phyloP scores from a whole-genome alignment of 768 basidiomycete species.

The Suillus subalutaceus region DNA sequence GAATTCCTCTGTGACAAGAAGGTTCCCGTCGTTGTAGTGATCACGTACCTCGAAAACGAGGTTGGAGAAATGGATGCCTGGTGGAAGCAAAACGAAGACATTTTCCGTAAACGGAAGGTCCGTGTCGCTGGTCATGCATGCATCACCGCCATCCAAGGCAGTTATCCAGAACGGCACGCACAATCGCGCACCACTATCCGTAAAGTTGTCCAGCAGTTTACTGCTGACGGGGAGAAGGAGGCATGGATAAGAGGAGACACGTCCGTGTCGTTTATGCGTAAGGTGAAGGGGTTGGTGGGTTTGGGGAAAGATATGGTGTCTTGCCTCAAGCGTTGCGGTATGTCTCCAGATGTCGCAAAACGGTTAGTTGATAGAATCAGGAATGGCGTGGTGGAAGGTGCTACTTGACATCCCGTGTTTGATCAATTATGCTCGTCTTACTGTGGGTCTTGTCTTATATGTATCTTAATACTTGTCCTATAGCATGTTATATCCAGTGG shows the following conservation, averaged over 20 bases:
- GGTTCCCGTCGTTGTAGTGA: conserved; percentile 41
- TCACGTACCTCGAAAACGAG: conserved; percentile 43
- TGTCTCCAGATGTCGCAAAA: conserved; percentile 28
- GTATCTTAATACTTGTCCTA: not conserved
- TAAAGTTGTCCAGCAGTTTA: conserved; percentile 21
- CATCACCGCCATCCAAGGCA: conserved; percentile 38
- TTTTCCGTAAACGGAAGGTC: conserved; percentile 36
- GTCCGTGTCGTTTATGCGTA: conserved; percentile 19
- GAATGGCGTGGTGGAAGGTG: not conserved
- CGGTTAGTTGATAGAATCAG: conserved; percentile 14
- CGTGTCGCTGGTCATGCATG: conserved; percentile 39
- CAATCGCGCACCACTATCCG: conserved; percentile 33
- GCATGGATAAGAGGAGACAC: conserved; percentile 25
- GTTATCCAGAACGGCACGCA: conserved; percentile 14
- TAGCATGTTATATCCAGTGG: too few relatives aligned
- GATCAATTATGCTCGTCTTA: not conserved
- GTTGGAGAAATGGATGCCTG: conserved; percentile 35
- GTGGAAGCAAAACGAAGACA: conserved; percentile 38
- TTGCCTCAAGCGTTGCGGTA: conserved; percentile 28
- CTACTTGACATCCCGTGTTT: not conserved
- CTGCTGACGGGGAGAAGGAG: conserved; percentile 26
- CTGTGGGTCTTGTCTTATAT: not conserved
- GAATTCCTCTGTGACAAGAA: conserved; percentile 40
- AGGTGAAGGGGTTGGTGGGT: conserved; percentile 14
- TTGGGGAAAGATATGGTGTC: conserved; percentile 26